phyloP scores from a whole-genome alignment of 345 rosid genomes.

The Brassica rapa region DNA sequence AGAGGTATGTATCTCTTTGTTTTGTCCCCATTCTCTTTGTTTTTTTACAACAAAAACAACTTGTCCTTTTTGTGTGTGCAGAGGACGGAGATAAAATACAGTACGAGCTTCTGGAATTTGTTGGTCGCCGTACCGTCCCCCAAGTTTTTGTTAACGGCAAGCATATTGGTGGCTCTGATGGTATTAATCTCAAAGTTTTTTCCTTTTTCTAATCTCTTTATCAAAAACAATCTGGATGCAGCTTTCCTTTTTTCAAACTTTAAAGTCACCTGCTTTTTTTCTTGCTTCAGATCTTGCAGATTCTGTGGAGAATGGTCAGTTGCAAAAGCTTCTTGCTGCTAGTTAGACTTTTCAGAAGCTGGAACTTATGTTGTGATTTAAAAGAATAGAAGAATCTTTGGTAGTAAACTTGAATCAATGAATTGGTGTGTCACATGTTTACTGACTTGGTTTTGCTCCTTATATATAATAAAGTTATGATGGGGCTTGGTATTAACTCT shows the following conservation, averaged over 20 bases:
- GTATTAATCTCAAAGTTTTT: conserved; percentile 30
- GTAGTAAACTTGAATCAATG: neutral
- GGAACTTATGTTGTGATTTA: neutral
- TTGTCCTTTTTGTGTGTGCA: conserved; percentile 22
- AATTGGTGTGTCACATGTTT: neutral
- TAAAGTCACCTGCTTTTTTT: neutral
- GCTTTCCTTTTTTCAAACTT: neutral
- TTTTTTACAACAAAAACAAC: neutral
- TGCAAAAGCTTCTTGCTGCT: conserved; percentile 51
- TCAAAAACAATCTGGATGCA: neutral
- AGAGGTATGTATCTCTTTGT: conserved; percentile 27
- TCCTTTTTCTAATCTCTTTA: neutral
- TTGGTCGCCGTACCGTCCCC: conserved; percentile 81
- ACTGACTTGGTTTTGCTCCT: neutral
- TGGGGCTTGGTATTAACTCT: conserved; percentile 1
- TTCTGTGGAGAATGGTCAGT: conserved; percentile 48
- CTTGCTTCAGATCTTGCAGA: conserved; percentile 56
- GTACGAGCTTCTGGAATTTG: conserved; percentile 65
- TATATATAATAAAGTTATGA: conserved; percentile 1
- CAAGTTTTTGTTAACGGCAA: conserved; percentile 88
- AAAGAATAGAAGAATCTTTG: neutral
- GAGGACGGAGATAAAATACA: conserved; percentile 80
- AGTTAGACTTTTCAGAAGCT: conserved; percentile 15
- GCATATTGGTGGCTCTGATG: conserved; percentile 92
- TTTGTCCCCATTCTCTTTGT: neutral